phyloP scores from a whole-genome alignment of 2,329 filamentous ascomycete species.

The Calcarisporium arbuscula region DNA sequence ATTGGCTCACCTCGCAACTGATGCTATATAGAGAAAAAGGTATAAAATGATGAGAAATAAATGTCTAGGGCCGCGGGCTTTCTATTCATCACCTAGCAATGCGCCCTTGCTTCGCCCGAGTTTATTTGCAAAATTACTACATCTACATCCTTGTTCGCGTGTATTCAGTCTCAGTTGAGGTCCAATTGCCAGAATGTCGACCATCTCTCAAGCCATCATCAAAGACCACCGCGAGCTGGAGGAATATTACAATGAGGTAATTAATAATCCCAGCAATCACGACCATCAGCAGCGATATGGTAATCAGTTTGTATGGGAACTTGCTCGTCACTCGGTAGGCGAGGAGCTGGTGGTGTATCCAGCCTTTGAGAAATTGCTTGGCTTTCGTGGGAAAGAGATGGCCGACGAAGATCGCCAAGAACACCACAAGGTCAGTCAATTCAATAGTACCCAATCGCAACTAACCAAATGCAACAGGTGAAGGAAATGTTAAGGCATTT shows the following conservation, averaged over 20 bases:
- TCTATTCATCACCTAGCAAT: no score
- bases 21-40: no score
- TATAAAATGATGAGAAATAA: no score
- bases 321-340: constrained; percentile 38
- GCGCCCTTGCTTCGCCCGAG: no score
- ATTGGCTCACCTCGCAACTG: no score
- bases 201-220: constrained; percentile 17
- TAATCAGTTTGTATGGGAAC: constrained; percentile 42
- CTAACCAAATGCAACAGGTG: background rate
- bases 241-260: constrained; percentile 33
- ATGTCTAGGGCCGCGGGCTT: no score
- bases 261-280: constrained; percentile 21
- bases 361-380: constrained; percentile 41
- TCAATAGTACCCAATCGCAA: background rate
- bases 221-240: constrained; percentile 22
- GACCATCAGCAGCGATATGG: constrained; percentile 32
- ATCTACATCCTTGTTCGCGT: no score
- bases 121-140: no score
- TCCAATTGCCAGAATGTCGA: no score
- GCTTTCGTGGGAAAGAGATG: constrained; percentile 30
- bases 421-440: constrained; percentile 32
- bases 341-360: constrained; percentile 48
- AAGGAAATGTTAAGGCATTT: constrained; percentile 3
- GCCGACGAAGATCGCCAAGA: constrained; percentile 42
- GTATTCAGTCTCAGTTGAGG: no score